phyloP scores from a whole-genome alignment of 345 rosid species.

The Citrus glauca region DNA sequence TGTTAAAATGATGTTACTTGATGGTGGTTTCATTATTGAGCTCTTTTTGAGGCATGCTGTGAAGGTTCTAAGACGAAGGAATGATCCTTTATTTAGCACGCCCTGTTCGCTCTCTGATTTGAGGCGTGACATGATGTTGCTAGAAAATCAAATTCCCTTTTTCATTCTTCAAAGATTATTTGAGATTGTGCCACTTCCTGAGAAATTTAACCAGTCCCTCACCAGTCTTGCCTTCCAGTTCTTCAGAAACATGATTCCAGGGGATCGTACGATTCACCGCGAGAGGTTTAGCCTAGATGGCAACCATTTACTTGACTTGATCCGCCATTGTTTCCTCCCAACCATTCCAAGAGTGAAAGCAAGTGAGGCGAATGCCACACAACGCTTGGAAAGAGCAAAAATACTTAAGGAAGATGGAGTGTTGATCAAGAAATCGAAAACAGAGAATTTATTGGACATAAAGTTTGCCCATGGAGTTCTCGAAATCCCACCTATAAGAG shows the following conservation, averaged over 20 bases:
- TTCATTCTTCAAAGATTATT: conserved; percentile 44
- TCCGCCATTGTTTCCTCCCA: conserved; percentile 50
- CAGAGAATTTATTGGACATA: conserved; percentile 33
- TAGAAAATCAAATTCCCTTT: conserved; percentile 60
- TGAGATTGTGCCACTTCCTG: conserved; percentile 33
- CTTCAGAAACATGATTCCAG: conserved; percentile 47
- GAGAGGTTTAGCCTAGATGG: conserved; percentile 47
- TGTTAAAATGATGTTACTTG: conserved; percentile 40
- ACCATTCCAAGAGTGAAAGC: conserved; percentile 16
- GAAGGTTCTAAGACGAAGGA: conserved; percentile 35
- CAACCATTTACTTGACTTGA: conserved; percentile 47
- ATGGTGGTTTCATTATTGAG: conserved; percentile 50
- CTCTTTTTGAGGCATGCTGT: conserved; percentile 34
- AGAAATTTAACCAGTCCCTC: conserved; percentile 29
- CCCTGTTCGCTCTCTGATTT: conserved; percentile 40
- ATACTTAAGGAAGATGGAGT: conserved; percentile 32
- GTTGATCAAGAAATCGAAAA: conserved; percentile 24
- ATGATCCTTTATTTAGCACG: conserved; percentile 38
- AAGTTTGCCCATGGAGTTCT: conserved; percentile 37
- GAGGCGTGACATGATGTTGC: conserved; percentile 37
- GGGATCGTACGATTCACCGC: conserved; percentile 25
- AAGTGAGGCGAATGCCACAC: neutral
- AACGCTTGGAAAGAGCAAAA: conserved; percentile 8
- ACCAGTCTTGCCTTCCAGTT: conserved; percentile 42
- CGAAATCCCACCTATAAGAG: conserved; percentile 32